Percentiles rank a stretch among this genome's conserved stretches.
These are phyloP conservation scores for Fraxinus anomala DNA, from an alignment of 257 asterid genomes.

Conservation along the genomic window DNA sequence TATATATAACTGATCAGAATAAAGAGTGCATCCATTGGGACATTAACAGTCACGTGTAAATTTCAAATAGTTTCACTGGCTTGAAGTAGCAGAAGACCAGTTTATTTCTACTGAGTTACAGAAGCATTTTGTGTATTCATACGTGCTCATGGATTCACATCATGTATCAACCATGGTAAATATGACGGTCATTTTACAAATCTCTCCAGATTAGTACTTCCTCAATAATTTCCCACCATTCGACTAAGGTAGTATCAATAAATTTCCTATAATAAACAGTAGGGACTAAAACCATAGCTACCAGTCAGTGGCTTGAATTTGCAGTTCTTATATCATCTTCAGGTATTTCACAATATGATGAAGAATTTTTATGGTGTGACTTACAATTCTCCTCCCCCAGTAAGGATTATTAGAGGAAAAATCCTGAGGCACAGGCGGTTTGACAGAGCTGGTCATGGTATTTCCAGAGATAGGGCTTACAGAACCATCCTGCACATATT, in stretches of 20 bases:
- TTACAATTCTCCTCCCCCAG: constrained; percentile 55
- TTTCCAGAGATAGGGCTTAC: constrained; percentile 39
- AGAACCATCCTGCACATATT: constrained; percentile 25
- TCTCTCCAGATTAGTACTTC: background rate
- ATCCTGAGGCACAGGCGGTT: constrained; percentile 33
- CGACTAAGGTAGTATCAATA: background rate
- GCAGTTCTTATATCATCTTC: constrained; percentile 4
- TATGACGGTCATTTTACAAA: background rate
- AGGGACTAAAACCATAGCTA: constrained; percentile 9
- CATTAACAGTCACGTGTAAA: background rate
- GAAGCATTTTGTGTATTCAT: background rate
- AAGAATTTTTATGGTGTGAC: constrained; percentile 28
- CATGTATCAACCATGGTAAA: background rate
- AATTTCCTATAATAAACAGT: background rate
- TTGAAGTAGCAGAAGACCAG: background rate
- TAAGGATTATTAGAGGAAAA: constrained; percentile 37
- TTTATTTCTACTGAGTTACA: background rate
- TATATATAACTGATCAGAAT: background rate
- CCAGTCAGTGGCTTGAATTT: background rate
- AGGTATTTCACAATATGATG: background rate
- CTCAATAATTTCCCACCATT: background rate
- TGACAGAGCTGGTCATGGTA: constrained; percentile 26
- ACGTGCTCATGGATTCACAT: background rate
- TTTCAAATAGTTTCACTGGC: background rate
- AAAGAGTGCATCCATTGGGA: background rate